Evolutionary conservation across 2,329 filamentous ascomycete genomes (phyloP), one percentile per base, ranked within the genome.

Genomic region (Dothidotthia symphoricarpi): DNA sequence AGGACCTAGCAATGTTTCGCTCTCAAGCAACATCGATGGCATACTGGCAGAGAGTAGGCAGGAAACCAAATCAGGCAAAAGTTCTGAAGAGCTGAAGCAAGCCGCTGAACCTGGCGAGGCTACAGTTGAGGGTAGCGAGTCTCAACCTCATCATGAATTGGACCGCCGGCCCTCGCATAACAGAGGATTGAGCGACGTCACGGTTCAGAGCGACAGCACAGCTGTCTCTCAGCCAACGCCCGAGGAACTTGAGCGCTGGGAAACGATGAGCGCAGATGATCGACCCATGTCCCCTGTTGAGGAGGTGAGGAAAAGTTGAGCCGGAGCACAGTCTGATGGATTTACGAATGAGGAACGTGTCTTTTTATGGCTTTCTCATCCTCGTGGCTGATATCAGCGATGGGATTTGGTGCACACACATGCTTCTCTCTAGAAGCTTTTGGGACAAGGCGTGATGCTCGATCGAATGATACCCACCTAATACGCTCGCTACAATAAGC

Each of bases 181-280:
- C 4, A 43, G 63, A 28, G 61, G 57, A 2, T 35, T 59, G 10
- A 66, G 63, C 43, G 59, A 66, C 39, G 50, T 43, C 3, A 64
- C 62, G 3, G 37, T 64, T 2, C 48, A 58, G 16, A 64, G 60
- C 31, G 59, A 64, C 9, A 61, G 47, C 31, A 66, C 63, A 26
- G 63, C 53, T 6, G 57, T 65, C 8, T 63, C 59, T n/a, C 51
- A 63, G 19, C 59, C 61, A 1, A 64, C 61, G 24, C 53, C 59
- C 13, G 61, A 65, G 31, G 59, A 66, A 26, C 28, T 59, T 28
- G 53, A 59, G 31, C 42, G 34, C 10, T 66, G 63, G 63, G 51
- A 29, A 3, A 9, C 19, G 5, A 22, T 9, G 19, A 9, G 5
- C 9, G 5, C 9, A 9, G 19, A 22, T 22, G 9, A 9, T 9